These are phyloP conservation scores for Dipodascus albidus DNA, from an alignment of 805 yeast species.

Conservation along the genomic window DNA sequence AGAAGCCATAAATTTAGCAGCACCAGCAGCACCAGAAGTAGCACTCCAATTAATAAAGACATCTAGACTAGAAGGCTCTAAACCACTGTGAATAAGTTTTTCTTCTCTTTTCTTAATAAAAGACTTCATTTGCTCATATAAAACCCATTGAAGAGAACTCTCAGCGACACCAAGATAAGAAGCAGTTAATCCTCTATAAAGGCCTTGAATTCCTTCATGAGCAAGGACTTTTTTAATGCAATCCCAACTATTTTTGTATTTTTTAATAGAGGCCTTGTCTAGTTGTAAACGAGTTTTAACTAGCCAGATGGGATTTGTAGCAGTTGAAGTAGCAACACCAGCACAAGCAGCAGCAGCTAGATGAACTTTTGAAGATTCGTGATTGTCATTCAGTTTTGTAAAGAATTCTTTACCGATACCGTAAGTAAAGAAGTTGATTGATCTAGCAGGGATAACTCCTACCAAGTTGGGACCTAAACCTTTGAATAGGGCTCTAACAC, in stretches of 20 bases:
- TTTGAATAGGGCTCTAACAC: slow-evolving; percentile 75
- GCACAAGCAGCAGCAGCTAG: slow-evolving; percentile 80
- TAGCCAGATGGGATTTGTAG: slow-evolving; percentile 96
- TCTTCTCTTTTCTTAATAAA: slow-evolving; percentile 45
- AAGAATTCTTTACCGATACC: slow-evolving; percentile 81
- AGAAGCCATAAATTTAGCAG: slow-evolving; percentile 89
- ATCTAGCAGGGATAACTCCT: slow-evolving; percentile 96
- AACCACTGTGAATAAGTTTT: slow-evolving; percentile 28
- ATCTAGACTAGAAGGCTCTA: slow-evolving; percentile 37
- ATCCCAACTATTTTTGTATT: slow-evolving; percentile 77
- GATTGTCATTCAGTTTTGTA: slow-evolving; percentile 57
- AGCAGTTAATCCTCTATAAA: slow-evolving; percentile 88
- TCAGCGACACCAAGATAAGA: slow-evolving; percentile 90
- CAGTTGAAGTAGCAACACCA: slow-evolving; percentile 89
- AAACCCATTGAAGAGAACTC: slow-evolving; percentile 90
- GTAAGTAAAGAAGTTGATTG: slow-evolving; percentile 91
- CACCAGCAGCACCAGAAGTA: slow-evolving; percentile 94
- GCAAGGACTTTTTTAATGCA: slow-evolving; percentile 59
- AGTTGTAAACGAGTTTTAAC: slow-evolving; percentile 89
- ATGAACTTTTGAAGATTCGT: slow-evolving; percentile 79
- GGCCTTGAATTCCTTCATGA: slow-evolving; percentile 68
- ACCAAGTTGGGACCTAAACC: slow-evolving; percentile 95
- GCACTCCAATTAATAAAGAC: slow-evolving; percentile 83
- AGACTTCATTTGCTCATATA: slow-evolving; percentile 87
- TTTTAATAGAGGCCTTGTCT: slow-evolving; percentile 47